phyloP scores from a whole-genome alignment of 2,329 filamentous ascomycete species.

The Emydomyces testavorans region DNA sequence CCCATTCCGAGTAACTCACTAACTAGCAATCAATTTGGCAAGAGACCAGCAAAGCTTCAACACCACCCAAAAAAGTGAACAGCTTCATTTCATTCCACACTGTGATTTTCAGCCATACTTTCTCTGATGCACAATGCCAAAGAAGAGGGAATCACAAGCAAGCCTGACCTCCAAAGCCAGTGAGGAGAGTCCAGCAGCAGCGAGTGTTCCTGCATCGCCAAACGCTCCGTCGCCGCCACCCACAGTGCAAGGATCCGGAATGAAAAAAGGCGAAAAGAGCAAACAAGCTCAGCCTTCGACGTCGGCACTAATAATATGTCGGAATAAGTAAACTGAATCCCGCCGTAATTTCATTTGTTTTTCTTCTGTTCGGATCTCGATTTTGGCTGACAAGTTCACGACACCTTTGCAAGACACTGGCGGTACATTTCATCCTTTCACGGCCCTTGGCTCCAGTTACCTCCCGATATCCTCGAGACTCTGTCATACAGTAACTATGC shows the following conservation, averaged over 20 bases:
- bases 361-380: background rate
- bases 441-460: slow-evolving; percentile 71
- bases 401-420: slow-evolving; percentile 54
- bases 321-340: slow-evolving; percentile 48
- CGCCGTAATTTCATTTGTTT: background rate
- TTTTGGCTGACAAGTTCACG: background rate
- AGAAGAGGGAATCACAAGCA: slow-evolving; percentile 17
- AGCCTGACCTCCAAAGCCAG: slow-evolving; percentile 7
- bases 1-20: too few species aligned
- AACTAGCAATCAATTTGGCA: too few species aligned
- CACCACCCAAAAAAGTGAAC: background rate
- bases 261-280: slow-evolving; percentile 11
- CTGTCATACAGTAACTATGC: slow-evolving; percentile 71
- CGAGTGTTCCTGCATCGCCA: slow-evolving; percentile 10
- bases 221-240: slow-evolving; percentile 4
- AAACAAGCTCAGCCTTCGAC: slow-evolving; percentile 25
- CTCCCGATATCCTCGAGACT: slow-evolving; percentile 64
- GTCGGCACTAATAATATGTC: slow-evolving; percentile 50
- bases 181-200: background rate
- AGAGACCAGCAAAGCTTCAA: background rate
- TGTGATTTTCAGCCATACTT: background rate
- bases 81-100: too few species aligned
- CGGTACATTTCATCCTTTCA: slow-evolving; percentile 73
- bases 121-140: slow-evolving; percentile 13
- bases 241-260: slow-evolving; percentile 9